phyloP scores from a whole-genome alignment of 495 filamentous ascomycete genomes.

The Cercophora newfieldiana region DNA sequence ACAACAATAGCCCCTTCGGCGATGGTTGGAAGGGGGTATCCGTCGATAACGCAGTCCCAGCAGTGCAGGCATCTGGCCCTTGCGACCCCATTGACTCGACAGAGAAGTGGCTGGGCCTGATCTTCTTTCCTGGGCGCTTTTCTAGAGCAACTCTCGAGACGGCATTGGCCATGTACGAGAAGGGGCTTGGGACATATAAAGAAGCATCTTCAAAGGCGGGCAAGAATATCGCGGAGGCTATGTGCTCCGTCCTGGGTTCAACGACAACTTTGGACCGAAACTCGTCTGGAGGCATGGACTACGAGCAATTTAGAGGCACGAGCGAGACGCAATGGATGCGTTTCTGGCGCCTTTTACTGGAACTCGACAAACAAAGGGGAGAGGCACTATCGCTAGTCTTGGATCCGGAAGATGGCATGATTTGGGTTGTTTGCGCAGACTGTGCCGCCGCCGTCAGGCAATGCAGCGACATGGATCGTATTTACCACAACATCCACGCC shows the following conservation, averaged over 20 bases:
- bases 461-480: conserved; percentile 73
- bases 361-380: conserved; percentile 81
- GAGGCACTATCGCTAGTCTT: conserved; percentile 75
- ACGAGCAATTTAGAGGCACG: conserved; percentile 65
- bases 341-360: conserved; percentile 79
- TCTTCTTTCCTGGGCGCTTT: conserved; percentile 81
- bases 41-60: conserved; percentile 59
- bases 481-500: conserved; percentile 57
- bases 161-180: conserved; percentile 72
- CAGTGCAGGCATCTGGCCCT: conserved; percentile 53
- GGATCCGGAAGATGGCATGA: conserved; percentile 67
- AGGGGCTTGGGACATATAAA: conserved; percentile 49
- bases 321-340: conserved; percentile 84
- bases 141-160: conserved; percentile 77
- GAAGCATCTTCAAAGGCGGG: conserved; percentile 40
- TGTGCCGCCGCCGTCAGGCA: conserved; percentile 73
- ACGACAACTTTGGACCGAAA: conserved; percentile 61
- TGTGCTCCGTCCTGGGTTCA: conserved; percentile 68
- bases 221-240: conserved; percentile 61
- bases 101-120: conserved; percentile 69
- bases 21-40: conserved; percentile 72
- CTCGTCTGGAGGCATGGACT: conserved; percentile 66
- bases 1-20: conserved; percentile 57
- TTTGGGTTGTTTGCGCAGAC: conserved; percentile 82
- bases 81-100: conserved; percentile 65